phyloP scores from a whole-genome alignment of 306 rosid genomes.

The Inga laurina region DNA sequence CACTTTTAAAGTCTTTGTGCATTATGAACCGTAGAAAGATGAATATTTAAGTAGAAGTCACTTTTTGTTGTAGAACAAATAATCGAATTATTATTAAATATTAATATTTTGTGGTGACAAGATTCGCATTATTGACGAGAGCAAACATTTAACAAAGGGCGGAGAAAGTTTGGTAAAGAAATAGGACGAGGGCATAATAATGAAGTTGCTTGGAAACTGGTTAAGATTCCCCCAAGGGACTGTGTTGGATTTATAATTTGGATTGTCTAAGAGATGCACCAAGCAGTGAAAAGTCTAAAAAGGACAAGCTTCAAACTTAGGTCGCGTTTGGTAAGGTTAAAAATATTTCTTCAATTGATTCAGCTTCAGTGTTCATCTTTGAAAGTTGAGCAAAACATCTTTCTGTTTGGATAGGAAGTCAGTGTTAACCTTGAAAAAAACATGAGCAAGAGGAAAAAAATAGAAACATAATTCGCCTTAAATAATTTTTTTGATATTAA shows the following conservation, averaged over 20 bases:
- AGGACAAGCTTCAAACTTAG: neutral
- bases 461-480: too few relatives aligned
- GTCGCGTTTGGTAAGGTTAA: neutral
- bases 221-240: neutral
- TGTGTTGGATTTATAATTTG: neutral
- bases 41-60: neutral
- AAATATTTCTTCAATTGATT: neutral
- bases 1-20: neutral
- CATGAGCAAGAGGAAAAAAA: neutral
- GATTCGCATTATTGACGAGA: neutral
- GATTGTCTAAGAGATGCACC: neutral
- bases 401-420: too few relatives aligned
- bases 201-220: neutral
- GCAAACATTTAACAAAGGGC: neutral
- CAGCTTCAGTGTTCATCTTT: neutral
- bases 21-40: neutral
- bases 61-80: neutral
- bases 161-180: neutral
- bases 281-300: neutral
- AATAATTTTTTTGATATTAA: too few relatives aligned
- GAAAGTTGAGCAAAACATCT: neutral
- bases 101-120: neutral
- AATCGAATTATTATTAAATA: neutral
- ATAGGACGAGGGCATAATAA: neutral
- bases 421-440: too few relatives aligned